Evolutionary conservation across 2,329 filamentous ascomycete genomes (phyloP), one percentile per base, ranked within the genome.

Genomic region (Aspergillus ustus): DNA sequence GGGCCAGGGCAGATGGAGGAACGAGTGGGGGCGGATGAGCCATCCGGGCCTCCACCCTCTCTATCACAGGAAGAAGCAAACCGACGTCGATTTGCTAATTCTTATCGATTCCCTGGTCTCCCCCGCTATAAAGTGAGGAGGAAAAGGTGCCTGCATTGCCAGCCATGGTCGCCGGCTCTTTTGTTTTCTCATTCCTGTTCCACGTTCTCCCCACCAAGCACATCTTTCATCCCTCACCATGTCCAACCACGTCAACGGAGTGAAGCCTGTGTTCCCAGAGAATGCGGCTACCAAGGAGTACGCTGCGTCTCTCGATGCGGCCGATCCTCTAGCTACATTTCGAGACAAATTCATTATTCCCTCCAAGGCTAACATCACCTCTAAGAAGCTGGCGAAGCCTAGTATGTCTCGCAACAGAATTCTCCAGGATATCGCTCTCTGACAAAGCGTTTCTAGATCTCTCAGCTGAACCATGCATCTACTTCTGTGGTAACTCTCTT

Each of bases 401-500:
- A 73, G 75, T 71, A 66, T 31, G 69, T 60, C 15, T 22, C 15
- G 17, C 25, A 44, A n/a, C 20, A 53, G 49, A 29, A 34, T 29
- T 2, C 46, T 15, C 5, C 54, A 17, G 22, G 17, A 37, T 9
- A 22, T 20, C 40, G 8, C 25, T 28, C n/a, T 43, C 64, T 72
- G 54, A 71, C 49, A 31, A 44, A 11, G 9, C 22, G 15, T 6
- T 25, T 52, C 44, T 51, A 72, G 78, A 77, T 56, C 68, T 76
- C 49, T 75, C 74, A 1, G 69, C 73, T 20, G 72, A 80, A 7
- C 72, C 70, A 43, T 74, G 73, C 46, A 89, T 91, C 59, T 97
- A 96, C 77, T 89, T 97, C 67, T 93, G 92, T 67, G 93, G 93
- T 58, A 96, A 97, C 79, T 96, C 92, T 0, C 85, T 96, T 3